A percentile compares a stretch with the other conserved stretches of the same genome.
Evolutionary conservation across 441 rosid genomes (phyloP).

Genomic region (Melastoma candidum): DNA sequence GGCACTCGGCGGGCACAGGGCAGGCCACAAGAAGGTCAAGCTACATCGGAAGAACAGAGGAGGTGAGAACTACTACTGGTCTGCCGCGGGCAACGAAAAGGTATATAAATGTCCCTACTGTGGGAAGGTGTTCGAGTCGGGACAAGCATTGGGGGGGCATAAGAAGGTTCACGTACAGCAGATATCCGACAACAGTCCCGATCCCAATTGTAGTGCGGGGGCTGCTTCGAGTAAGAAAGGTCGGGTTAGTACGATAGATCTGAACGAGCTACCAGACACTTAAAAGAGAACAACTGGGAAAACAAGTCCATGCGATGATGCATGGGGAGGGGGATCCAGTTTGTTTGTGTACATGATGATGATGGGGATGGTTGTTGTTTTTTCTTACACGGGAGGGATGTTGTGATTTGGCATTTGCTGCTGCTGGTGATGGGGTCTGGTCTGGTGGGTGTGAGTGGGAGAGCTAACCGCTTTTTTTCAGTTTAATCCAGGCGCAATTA

Average conservation of each 20-base stretch:
- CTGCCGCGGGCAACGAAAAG: conserved; percentile 3
- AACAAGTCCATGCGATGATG: conserved; percentile 6
- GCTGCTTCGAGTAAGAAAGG: conserved; percentile 5
- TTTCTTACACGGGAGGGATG: too few species aligned
- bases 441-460: too few species aligned
- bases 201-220: too few species aligned
- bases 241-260: conserved; percentile 6
- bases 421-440: too few species aligned
- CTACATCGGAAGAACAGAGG: not conserved
- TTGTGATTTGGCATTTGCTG: too few species aligned
- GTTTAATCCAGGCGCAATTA: too few species aligned
- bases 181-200: too few species aligned
- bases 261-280: conserved; percentile 18
- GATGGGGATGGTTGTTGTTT: too few species aligned
- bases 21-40: conserved; percentile 26
- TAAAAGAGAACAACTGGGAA: conserved; percentile 17
- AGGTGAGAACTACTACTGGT: conserved; percentile 2
- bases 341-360: too few species aligned
- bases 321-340: not conserved
- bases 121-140: conserved; percentile 35
- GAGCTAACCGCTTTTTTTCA: too few species aligned
- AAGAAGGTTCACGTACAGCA: conserved; percentile 33
- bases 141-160: conserved; percentile 54
- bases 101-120: conserved; percentile 32
- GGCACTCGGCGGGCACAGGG: conserved; percentile 47